Base-by-base conservation (phyloP, 192 early-diverging fungal species). In the Backusella luteola region DNA sequence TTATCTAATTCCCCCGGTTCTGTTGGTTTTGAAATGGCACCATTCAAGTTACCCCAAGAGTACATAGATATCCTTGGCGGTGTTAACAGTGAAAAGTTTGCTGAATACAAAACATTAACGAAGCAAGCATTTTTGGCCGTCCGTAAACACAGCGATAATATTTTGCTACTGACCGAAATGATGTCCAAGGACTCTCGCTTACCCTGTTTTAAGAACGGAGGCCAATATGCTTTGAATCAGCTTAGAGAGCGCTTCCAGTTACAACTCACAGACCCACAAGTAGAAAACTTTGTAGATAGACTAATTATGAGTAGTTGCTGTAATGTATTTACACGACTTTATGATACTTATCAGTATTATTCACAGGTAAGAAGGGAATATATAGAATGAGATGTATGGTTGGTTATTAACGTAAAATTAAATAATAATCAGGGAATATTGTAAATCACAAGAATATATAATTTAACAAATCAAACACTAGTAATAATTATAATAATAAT, bases 271-370 rank as follows among this genome's bases (percentile, higher is more conserved):
- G 96, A 99, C 78, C 80, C 85, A 71, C 95, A 97, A 82, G 87
- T 94, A 35, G 90, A 92, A 67, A 94, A 95, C 73, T 90, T 93
- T 80, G 89, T 98, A 41, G 95, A 98, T 78, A 83, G 85, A 71
- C 75, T 99, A 79, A 92, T 99, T 39, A 91, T 96, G 80, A 91
- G 88, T 69, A 94, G 92, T 83, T 93, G 90, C 80, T 92, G 94
- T 77, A 97, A 96, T 81, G 91, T 96, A 69, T 97, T 95, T 84
- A 97, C 95, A 6, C 87, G 93, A 79, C 85, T 99, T 73, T 99
- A 99, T 88, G 97, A 99, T 85, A 91, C 93, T 34, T 99, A 96
- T 87, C 97, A 99, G 85, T 96, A 97, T 80, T 97, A 95, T 81
- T 93, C 94, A 21, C 93, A 97, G 75, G 96, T 75, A 77, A 66